Evolutionary conservation across 2,329 filamentous ascomycete genomes (phyloP), one percentile per base, ranked within the genome.

Genomic region (Colletotrichum graminicola): DNA sequence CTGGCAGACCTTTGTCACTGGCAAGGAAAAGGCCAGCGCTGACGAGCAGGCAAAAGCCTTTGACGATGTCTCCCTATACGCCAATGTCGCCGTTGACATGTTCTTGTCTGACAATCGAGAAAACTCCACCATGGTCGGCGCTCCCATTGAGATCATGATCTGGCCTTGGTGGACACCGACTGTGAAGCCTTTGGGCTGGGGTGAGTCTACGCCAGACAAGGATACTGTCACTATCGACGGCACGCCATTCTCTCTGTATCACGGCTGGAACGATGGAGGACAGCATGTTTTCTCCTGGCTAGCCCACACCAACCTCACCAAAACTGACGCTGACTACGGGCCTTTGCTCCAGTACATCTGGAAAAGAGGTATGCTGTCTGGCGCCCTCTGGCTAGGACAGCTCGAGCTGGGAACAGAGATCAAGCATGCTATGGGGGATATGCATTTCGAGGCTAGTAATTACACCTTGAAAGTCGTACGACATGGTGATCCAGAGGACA

Each of bases 21-120:
- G 69, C 52, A 69, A 72, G 47, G 69, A 72, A 47, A 49, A 54
- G 23, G 69, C 54, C 39, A 49, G 59, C 34, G 36, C 41, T 47
- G 65, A 72, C 5, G 67, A 71, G 43, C 57, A 67, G 55, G 67
- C 68, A 14, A 52, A 39, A 29, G 39, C 55, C 23, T 71, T 71
- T 26, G 26, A 63, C 26, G 67, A 71, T 45, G 62, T 73, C 64
- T 49, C 32, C 12, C 67, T 73, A 16, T 62, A 67, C 55, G 51
- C 71, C 67, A 73, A 73, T 51, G 71, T 73, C 55, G 68, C 71
- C 29, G 66, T 72, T 21, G 69, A 72, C 26, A 72, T 72, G 69
- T 72, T 72, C 54, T 47, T 72, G 45, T 68, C 69, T 7, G 69
- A 72, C 21, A 55, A 69, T 54, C 47, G 47, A n/a, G 56, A 67